Conservation (phyloP, 2,329 filamentous ascomycete species). For the Aspergillus ochraceoroseus region DNA sequence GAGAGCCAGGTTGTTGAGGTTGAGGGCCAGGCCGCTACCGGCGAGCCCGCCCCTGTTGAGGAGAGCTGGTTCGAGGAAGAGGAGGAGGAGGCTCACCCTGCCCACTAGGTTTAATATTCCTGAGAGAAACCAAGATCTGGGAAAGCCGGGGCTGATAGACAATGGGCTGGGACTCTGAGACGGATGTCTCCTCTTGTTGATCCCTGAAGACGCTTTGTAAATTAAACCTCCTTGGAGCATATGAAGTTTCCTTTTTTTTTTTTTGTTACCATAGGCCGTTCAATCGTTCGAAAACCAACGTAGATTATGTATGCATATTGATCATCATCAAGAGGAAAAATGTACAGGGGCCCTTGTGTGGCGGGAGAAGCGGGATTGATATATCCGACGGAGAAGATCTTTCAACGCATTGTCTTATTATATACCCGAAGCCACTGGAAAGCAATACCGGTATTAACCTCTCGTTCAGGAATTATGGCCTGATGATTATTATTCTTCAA, state of each 20-base stretch:
- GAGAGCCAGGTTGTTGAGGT: slow-evolving; percentile 91
- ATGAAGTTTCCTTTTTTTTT: slow-evolving; percentile 19
- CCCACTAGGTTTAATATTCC: slow-evolving; percentile 38
- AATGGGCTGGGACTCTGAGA: slow-evolving; percentile 27
- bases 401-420: too few relatives aligned
- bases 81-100: slow-evolving; percentile 48
- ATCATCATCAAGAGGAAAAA: too few relatives aligned
- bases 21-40: slow-evolving; percentile 70
- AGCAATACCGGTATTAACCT: too few relatives aligned
- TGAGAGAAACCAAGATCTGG: slow-evolving; percentile 27
- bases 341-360: neutral
- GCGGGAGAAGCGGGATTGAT: slow-evolving; percentile 15
- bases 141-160: slow-evolving; percentile 26
- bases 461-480: too few relatives aligned
- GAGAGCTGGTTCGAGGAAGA: slow-evolving; percentile 82
- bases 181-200: slow-evolving; percentile 19
- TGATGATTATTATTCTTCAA: too few relatives aligned
- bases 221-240: slow-evolving; percentile 29
- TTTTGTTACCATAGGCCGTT: slow-evolving; percentile 6
- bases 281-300: neutral
- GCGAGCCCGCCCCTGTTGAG: slow-evolving; percentile 57
- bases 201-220: slow-evolving; percentile 25
- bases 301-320: too few relatives aligned
- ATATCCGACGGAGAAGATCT: slow-evolving; percentile 11
- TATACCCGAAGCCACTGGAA: too few relatives aligned